Base-by-base conservation (phyloP, 2,329 filamentous ascomycete species). In the Magnaporthiopsis incrustans region DNA sequence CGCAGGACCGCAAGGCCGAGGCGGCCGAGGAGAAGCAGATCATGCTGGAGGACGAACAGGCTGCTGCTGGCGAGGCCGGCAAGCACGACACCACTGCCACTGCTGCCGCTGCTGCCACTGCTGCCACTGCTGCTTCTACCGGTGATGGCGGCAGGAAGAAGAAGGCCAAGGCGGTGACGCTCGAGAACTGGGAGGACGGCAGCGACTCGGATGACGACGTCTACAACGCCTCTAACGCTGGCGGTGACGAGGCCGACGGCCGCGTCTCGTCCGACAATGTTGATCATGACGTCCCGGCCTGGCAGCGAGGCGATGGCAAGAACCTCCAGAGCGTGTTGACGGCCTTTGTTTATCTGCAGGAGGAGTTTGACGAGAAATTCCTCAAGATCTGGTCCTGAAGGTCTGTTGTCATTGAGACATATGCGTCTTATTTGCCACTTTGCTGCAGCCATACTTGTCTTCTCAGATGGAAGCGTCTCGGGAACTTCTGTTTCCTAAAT, bases 361-460 rank as follows among this genome's bases (percentile, higher is more conserved):
- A 77, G 33, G 83, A 85, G 64, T 90, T 89, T 72, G 82, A 88
- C 67, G 77, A 79, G 59, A 90, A 88, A 76, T 89, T 90, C 74
- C 78, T 71, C 70, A 81, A 81, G 69, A 81, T 83, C 70, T 87
- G 84, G 83, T 82, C 85, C 71, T 88, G 74, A 62, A 11, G 10
- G 44, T 4, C 30, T 30, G 30, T 30, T 6, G 7, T 30, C 30
- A 30, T 30, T 30, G 30, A 30, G 30, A 30, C 30, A 30, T 6
- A 6, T 30, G 30, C 7, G 30, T 30, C 30, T 30, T 30, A 30
- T 30, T 30, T 30, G 4, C 7, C 30, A 30, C 30, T 30, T 30
- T 30, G 30, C 30, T 30, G 30, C 30, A 30, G 30, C 30, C 30
- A 30, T 30, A 30, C 30, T 30, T 30, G 30, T 30, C 30, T 30